phyloP scores from a whole-genome alignment of 305 asterid genomes.

The Rubia peregrina region DNA sequence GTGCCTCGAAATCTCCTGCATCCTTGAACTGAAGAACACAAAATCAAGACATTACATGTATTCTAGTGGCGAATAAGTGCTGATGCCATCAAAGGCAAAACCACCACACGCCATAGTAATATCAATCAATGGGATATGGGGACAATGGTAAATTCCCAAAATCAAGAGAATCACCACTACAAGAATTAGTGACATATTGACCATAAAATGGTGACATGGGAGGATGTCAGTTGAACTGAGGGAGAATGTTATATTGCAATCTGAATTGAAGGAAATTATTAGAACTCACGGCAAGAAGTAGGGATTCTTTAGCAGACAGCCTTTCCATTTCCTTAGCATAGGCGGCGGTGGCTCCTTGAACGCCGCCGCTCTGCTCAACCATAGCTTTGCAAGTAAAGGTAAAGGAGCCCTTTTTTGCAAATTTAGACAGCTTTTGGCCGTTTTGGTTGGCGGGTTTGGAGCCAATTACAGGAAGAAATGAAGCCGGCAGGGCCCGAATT shows the following conservation, averaged over 20 bases:
- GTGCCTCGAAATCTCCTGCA: conserved; percentile 82
- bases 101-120: neutral
- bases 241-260: neutral
- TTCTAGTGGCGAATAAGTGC: neutral
- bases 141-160: neutral
- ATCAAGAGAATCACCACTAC: neutral
- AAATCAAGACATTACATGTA: neutral
- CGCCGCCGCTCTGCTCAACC: conserved; percentile 53
- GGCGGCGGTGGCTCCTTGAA: conserved; percentile 71
- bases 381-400: conserved; percentile 30
- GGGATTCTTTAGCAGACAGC: conserved; percentile 79
- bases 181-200: no score
- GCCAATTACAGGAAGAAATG: neutral
- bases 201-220: no score
- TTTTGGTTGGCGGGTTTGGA: neutral
- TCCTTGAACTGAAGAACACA: conserved; percentile 55
- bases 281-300: conserved; percentile 66
- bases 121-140: neutral
- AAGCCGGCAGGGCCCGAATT: neutral
- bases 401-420: neutral
- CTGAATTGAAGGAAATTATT: neutral
- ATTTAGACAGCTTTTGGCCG: conserved; percentile 4
- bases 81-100: neutral
- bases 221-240: no score
- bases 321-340: conserved; percentile 90